These are phyloP conservation scores for Lactifluus pinguis DNA, from an alignment of 768 basidiomycete genomes.

Conservation along the genomic window DNA sequence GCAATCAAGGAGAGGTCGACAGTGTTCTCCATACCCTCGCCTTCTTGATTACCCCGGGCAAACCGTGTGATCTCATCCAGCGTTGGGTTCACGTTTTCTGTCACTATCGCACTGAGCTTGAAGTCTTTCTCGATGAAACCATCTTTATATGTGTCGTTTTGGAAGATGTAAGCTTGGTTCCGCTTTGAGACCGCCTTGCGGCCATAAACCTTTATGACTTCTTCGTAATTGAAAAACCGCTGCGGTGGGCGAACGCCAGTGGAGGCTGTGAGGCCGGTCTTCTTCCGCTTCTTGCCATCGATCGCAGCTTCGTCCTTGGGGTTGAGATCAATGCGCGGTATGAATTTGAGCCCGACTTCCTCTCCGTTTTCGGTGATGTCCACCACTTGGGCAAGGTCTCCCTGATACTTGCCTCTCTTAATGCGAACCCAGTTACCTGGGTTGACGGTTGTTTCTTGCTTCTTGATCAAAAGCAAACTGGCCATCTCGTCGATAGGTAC, in stretches of 20 bases:
- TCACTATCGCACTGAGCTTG: constrained; percentile 62
- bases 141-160: constrained; percentile 87
- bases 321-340: constrained; percentile 95
- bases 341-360: constrained; percentile 84
- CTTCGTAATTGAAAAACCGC: constrained; percentile 89
- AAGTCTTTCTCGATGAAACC: constrained; percentile 97
- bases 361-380: constrained; percentile 92
- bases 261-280: constrained; percentile 37
- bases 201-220: constrained; percentile 80
- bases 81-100: constrained; percentile 90
- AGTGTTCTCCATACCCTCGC: constrained; percentile 46
- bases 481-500: constrained; percentile 99
- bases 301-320: constrained; percentile 71
- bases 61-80: constrained; percentile 95
- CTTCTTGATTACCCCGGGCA: constrained; percentile 63
- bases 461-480: constrained; percentile 89
- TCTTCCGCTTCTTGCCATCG: constrained; percentile 73
- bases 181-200: constrained; percentile 67
- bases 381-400: constrained; percentile 92
- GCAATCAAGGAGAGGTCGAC: constrained; percentile 88
- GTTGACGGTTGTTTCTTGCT: constrained; percentile 76
- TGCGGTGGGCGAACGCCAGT: constrained; percentile 75
- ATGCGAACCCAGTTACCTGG: constrained; percentile 94
- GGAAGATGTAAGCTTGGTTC: constrained; percentile 73
- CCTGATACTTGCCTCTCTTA: constrained; percentile 85